A percentile compares a stretch with the other conserved stretches of the same genome.
Evolutionary conservation across 495 filamentous ascomycete genomes (phyloP).

Genomic region (Penicillium longicatenatum): DNA sequence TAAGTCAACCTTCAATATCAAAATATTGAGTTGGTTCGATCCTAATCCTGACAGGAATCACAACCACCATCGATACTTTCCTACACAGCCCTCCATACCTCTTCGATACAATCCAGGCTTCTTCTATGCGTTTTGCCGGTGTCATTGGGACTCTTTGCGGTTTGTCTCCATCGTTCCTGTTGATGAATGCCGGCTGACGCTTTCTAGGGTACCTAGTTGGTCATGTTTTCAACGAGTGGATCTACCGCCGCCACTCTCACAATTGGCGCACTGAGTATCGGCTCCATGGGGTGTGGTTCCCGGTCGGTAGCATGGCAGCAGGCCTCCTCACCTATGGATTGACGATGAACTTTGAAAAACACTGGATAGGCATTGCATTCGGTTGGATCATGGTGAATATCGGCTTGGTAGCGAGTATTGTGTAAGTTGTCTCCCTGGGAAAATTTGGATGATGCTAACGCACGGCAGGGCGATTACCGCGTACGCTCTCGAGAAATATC

Average conservation of each 20-base stretch:
- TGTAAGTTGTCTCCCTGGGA: constrained; percentile 25
- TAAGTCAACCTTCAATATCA: constrained; percentile 12
- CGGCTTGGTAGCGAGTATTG: constrained; percentile 39
- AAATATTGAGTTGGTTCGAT: no score
- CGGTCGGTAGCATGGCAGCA: constrained; percentile 31
- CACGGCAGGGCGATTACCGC: constrained; percentile 36
- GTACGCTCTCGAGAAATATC: constrained; percentile 47
- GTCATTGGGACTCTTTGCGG: constrained; percentile 37
- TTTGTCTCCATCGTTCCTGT: constrained; percentile 13
- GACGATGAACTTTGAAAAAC: constrained; percentile 36
- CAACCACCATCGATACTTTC: constrained; percentile 40
- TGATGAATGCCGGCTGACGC: neutral
- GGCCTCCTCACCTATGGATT: constrained; percentile 40
- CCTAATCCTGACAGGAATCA: constrained; percentile 32
- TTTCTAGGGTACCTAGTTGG: constrained; percentile 32
- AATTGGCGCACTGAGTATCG: constrained; percentile 36
- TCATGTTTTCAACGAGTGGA: constrained; percentile 40
- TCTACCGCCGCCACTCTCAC: constrained; percentile 32
- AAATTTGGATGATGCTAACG: neutral
- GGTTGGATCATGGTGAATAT: constrained; percentile 45
- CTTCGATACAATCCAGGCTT: constrained; percentile 38
- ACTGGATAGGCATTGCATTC: constrained; percentile 43
- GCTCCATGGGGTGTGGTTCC: constrained; percentile 41
- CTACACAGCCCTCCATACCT: constrained; percentile 40
- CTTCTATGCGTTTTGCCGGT: constrained; percentile 43